Conservation (phyloP, 2,329 filamentous ascomycete genomes). For the Colletotrichum liriopes region DNA sequence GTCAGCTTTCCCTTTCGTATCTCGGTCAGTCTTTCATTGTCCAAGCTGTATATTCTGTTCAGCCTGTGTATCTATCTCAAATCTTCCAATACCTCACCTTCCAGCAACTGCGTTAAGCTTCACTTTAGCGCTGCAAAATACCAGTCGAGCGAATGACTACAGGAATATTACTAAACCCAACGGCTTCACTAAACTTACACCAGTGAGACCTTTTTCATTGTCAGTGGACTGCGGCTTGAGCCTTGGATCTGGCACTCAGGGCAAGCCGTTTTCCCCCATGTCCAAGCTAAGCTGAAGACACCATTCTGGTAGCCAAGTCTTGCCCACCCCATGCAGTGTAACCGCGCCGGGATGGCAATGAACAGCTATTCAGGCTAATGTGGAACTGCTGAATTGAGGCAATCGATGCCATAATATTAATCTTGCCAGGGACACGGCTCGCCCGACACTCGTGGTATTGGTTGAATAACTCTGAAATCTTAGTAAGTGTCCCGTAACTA, state of each 20-base stretch:
- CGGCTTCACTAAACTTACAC: no score
- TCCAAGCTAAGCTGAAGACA: not conserved
- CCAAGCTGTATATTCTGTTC: no score
- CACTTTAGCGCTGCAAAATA: no score
- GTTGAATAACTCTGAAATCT: not conserved
- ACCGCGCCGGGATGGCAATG: not conserved
- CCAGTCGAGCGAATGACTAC: no score
- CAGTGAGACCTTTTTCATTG: not conserved
- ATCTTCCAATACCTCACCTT: no score
- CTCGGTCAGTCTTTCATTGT: no score
- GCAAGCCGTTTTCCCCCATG: not conserved
- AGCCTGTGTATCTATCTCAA: no score
- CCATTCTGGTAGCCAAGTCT: not conserved
- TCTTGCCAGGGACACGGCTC: conserved; percentile 5
- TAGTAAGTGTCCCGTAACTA: not conserved
- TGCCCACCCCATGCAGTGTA: conserved; percentile 3
- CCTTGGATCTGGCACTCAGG: not conserved
- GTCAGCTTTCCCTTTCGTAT: no score
- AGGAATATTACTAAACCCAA: no score
- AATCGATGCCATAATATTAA: not conserved
- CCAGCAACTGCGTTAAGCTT: no score
- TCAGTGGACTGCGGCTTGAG: not conserved
- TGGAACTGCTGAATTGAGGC: not conserved
- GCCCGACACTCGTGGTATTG: not conserved
- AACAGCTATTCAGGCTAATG: conserved; percentile 18